Conservation (phyloP, 495 filamentous ascomycete genomes). For the Penicillium canescens region DNA sequence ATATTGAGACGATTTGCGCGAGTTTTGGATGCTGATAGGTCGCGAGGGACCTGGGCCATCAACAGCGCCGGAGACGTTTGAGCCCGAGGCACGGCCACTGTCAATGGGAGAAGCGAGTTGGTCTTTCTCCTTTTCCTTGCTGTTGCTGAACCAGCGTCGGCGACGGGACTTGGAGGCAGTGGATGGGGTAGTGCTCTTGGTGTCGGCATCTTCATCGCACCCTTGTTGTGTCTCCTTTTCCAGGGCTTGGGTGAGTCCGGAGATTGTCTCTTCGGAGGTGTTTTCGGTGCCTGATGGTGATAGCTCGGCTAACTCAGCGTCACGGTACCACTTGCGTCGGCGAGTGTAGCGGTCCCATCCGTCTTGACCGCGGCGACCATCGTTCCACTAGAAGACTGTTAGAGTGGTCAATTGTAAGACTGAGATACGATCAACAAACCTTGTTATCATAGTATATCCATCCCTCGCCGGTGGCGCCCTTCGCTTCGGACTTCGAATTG, state of each 20-base stretch:
- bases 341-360: slow-evolving; percentile 96
- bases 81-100: slow-evolving; percentile 17
- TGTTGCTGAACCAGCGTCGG: slow-evolving; percentile 45
- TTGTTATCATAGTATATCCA: slow-evolving; percentile 99
- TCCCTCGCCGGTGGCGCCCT: slow-evolving; percentile 63
- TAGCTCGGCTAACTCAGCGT: slow-evolving; percentile 89
- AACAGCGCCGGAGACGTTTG: slow-evolving; percentile 8
- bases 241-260: slow-evolving; percentile 33
- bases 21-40: slow-evolving; percentile 36
- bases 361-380: slow-evolving; percentile 83
- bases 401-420: neutral
- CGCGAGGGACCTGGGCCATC: slow-evolving; percentile 25
- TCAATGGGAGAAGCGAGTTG: slow-evolving; percentile 21
- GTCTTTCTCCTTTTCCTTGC: slow-evolving; percentile 37
- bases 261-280: slow-evolving; percentile 23
- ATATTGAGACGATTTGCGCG: slow-evolving; percentile 32
- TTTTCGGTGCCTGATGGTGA: slow-evolving; percentile 37
- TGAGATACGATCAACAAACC: slow-evolving; percentile 44
- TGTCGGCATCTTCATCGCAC: slow-evolving; percentile 26
- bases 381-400: slow-evolving; percentile 69
- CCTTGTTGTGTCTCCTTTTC: slow-evolving; percentile 24
- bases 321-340: slow-evolving; percentile 91
- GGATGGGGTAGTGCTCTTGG: slow-evolving; percentile 32
- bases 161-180: slow-evolving; percentile 34
- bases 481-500: slow-evolving; percentile 32